These are phyloP conservation scores for Flaveria bidentis DNA, from an alignment of 129 eudicot genomes.

Conservation along the genomic window DNA sequence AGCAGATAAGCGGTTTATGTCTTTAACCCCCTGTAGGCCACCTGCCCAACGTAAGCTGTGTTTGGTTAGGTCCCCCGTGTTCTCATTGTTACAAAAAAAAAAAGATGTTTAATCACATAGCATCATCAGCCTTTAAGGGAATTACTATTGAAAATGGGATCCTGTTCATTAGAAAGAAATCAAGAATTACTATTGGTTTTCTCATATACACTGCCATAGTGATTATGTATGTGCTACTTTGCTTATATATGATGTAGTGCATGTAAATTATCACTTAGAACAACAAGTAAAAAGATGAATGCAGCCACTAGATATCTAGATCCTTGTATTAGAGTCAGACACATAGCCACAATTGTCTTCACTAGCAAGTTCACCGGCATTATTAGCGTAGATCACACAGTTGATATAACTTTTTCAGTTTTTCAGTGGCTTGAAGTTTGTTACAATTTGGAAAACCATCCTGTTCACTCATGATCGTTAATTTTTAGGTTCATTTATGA, in stretches of 20 bases:
- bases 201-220: neutral
- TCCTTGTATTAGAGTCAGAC: neutral
- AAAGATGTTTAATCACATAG: neutral
- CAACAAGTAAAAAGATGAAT: neutral
- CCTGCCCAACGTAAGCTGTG: no score
- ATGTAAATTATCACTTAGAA: neutral
- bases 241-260: neutral
- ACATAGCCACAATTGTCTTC: neutral
- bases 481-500: neutral
- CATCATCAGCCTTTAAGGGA: neutral
- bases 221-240: neutral
- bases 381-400: neutral
- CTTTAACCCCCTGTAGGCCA: no score
- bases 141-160: neutral
- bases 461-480: neutral
- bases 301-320: neutral
- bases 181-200: neutral
- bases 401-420: neutral
- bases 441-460: neutral
- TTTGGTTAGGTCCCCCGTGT: neutral
- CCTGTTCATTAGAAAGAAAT: neutral
- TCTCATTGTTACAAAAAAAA: neutral
- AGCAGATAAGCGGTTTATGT: no score
- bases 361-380: neutral
- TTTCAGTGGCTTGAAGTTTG: neutral